phyloP scores from a whole-genome alignment of 2,329 filamentous ascomycete species.

The Diaporthe citrichinensis region DNA sequence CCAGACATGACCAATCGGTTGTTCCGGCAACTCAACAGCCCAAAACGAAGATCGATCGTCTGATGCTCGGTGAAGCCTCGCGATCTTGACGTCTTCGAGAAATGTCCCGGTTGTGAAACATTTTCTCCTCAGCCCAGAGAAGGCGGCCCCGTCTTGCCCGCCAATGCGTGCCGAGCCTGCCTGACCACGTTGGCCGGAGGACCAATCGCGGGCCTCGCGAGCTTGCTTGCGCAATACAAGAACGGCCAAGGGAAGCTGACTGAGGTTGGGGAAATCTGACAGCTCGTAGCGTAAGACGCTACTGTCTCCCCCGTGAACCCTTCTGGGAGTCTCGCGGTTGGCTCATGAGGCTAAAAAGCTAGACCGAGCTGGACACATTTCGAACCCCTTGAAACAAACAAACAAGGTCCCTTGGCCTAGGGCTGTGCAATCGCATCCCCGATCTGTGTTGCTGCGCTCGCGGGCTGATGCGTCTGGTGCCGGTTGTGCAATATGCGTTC shows the following conservation, averaged over 20 bases:
- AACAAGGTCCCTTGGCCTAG: not conserved
- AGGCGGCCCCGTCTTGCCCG: not conserved
- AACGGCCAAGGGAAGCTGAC: not conserved
- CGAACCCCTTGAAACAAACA: conserved; percentile 28
- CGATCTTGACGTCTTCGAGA: conserved; percentile 29
- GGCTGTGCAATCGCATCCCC: conserved; percentile 24
- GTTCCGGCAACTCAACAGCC: not conserved
- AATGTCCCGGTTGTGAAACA: not conserved
- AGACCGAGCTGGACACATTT: not conserved
- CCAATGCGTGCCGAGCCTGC: conserved; percentile 6
- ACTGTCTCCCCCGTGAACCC: not conserved
- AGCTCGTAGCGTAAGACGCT: conserved; percentile 19
- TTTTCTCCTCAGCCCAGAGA: not conserved
- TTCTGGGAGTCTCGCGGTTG: conserved; percentile 10
- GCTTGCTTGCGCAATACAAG: not conserved
- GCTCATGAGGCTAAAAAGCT: not conserved
- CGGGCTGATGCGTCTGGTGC: not conserved
- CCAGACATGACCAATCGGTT: conserved; percentile 6
- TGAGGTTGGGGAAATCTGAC: not conserved
- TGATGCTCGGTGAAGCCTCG: conserved; percentile 21
- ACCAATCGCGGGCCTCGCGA: not conserved
- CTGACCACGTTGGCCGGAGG: not conserved
- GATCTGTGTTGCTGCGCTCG: not conserved
- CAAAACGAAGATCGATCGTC: conserved; percentile 10
- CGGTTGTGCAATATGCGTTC: not conserved